A percentile compares a stretch with the other conserved stretches of the same genome.
These are phyloP conservation scores for Aspergillus arachidicola DNA, from an alignment of 2,329 filamentous ascomycete genomes.

Conservation along the genomic window DNA sequence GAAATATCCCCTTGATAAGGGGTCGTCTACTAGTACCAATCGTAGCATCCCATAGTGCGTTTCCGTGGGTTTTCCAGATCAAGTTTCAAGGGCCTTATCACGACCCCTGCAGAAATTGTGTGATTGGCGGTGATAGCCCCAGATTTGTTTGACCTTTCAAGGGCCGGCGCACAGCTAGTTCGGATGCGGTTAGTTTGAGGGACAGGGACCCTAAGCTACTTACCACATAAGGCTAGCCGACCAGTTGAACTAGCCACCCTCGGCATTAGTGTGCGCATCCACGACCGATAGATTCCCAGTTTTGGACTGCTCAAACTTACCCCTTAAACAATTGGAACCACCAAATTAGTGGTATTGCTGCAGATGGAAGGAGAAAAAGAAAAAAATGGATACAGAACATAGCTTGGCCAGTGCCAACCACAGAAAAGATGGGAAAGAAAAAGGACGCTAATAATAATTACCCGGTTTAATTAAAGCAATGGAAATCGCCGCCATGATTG, in stretches of 20 bases:
- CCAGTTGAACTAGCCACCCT: neutral
- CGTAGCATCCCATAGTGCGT: neutral
- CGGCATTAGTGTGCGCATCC: neutral
- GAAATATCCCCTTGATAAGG: neutral
- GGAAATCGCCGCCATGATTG: constrained; percentile 3
- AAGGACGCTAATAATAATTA: constrained; percentile 11
- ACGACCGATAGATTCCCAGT: constrained; percentile 4
- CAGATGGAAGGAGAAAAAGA: neutral
- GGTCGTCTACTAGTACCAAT: neutral
- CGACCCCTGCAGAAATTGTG: neutral
- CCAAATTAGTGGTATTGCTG: neutral
- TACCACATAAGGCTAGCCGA: neutral
- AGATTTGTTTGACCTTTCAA: constrained; percentile 6
- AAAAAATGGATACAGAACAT: constrained; percentile 1
- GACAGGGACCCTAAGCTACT: neutral
- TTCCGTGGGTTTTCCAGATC: constrained; percentile 1
- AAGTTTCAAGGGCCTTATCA: neutral
- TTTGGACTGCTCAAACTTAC: neutral
- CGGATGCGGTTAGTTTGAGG: neutral
- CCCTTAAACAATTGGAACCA: neutral
- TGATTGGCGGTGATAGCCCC: constrained; percentile 2
- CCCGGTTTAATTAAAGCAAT: constrained; percentile 8
- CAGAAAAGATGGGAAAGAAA: constrained; percentile 1
- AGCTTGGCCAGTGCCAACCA: neutral
- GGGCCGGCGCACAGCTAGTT: neutral